phyloP scores from a whole-genome alignment of 2,329 filamentous ascomycete species.

The Sporothrix curviconia region DNA sequence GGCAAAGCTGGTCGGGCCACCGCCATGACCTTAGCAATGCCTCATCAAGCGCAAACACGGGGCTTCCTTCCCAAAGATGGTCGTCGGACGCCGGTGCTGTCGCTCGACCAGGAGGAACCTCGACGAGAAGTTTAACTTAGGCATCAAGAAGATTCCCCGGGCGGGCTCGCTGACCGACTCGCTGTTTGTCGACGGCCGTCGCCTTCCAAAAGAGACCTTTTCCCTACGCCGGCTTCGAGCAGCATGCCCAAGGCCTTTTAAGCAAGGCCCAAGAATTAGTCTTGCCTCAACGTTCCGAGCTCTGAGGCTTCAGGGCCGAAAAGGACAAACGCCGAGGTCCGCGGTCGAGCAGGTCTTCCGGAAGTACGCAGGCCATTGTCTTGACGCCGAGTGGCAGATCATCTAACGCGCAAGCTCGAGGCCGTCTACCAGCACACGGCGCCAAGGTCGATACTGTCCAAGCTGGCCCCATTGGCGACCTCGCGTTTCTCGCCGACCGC shows the following conservation, averaged over 20 bases:
- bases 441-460: constrained; percentile 96
- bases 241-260: constrained; percentile 96
- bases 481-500: constrained; percentile 95
- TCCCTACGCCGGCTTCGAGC: constrained; percentile 97
- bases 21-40: constrained; percentile 99
- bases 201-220: constrained; percentile 99
- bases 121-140: constrained; percentile 96
- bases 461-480: constrained; percentile 93
- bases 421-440: constrained; percentile 84
- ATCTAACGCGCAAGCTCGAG: constrained; percentile 99
- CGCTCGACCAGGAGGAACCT: constrained; percentile 93
- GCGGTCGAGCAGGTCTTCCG: constrained; percentile 95
- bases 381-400: constrained; percentile 99
- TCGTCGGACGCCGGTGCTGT: constrained; percentile 93
- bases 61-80: constrained; percentile 98
- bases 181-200: constrained; percentile 92
- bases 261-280: constrained; percentile 92
- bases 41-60: constrained; percentile 97
- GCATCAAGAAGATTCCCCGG: constrained; percentile 97
- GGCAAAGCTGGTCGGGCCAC: constrained; percentile 87
- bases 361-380: constrained; percentile 99
- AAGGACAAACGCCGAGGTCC: constrained; percentile 98
- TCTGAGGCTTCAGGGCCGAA: constrained; percentile 97
- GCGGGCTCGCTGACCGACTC: constrained; percentile 92
- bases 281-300: constrained; percentile 93